A percentile compares a stretch with the other conserved stretches of the same genome.
Conservation (phyloP, 176 grass and related monocot species). For the Aegilops speltoides region DNA sequence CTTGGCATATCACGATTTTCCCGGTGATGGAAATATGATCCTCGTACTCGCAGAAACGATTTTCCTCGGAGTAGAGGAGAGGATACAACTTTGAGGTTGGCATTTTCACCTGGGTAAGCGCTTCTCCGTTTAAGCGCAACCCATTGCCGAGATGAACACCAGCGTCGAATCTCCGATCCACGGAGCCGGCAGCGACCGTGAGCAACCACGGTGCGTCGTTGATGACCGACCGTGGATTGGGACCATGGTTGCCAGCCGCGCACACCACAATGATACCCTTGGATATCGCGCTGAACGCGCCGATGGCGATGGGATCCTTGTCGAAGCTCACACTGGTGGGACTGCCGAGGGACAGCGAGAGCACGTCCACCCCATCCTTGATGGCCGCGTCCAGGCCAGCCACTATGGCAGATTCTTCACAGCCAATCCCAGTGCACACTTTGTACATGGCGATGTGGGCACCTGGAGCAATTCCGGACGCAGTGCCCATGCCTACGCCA, state of each 20-base stretch:
- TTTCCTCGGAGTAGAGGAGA: neutral
- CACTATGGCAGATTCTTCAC: neutral
- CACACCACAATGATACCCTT: constrained; percentile 44
- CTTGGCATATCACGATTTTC: constrained; percentile 19
- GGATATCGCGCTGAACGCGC: constrained; percentile 38
- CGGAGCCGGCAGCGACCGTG: constrained; percentile 36
- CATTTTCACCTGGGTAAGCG: neutral
- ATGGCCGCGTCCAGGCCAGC: constrained; percentile 21
- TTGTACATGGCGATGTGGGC: constrained; percentile 67
- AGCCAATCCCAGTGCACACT: constrained; percentile 15
- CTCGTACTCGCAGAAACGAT: neutral
- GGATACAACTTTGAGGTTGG: neutral
- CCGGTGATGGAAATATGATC: neutral
- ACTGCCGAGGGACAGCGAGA: constrained; percentile 45
- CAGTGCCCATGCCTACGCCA: neutral
- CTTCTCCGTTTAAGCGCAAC: neutral
- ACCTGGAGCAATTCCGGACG: constrained; percentile 29
- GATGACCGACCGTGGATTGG: neutral
- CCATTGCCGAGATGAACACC: constrained; percentile 10
- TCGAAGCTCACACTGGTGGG: neutral
- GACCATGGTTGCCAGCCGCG: constrained; percentile 29
- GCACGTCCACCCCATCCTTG: constrained; percentile 67
- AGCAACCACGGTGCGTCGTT: constrained; percentile 64
- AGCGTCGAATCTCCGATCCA: constrained; percentile 28
- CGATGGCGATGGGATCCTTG: constrained; percentile 24